Conservation (phyloP, 495 filamentous ascomycete species). For the Mycothermus thermophilus region DNA sequence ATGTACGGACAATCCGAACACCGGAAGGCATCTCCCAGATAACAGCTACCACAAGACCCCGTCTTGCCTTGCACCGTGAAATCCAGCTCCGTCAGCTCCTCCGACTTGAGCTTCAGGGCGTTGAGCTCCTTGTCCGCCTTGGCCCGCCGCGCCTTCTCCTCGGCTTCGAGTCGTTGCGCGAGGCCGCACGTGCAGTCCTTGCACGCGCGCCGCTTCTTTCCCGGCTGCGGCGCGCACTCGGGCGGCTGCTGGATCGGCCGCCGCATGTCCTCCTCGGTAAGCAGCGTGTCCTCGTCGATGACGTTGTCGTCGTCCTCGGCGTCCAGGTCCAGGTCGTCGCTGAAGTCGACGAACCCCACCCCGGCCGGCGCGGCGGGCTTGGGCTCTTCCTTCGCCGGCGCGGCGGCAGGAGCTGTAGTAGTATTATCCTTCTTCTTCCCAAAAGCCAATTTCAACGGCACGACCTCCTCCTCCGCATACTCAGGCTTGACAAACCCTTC, state of each 20-base stretch:
- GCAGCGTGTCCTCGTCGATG: constrained; percentile 77
- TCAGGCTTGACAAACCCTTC: constrained; percentile 60
- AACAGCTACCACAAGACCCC: constrained; percentile 84
- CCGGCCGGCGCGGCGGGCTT: constrained; percentile 33
- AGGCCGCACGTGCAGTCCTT: constrained; percentile 94
- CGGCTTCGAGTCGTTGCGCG: constrained; percentile 59
- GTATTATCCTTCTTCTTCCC: constrained; percentile 46
- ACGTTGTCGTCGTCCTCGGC: constrained; percentile 53
- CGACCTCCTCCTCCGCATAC: constrained; percentile 47
- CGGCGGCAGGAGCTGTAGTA: constrained; percentile 13
- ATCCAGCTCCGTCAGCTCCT: constrained; percentile 78
- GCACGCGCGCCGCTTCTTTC: constrained; percentile 81
- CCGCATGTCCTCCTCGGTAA: constrained; percentile 69
- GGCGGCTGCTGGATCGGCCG: constrained; percentile 58
- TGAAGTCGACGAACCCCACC: constrained; percentile 60
- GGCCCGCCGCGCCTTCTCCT: constrained; percentile 57
- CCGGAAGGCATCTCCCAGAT: constrained; percentile 78
- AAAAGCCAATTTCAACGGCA: constrained; percentile 53
- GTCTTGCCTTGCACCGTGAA: constrained; percentile 94
- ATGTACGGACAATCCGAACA: constrained; percentile 71
- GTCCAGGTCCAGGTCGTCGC: constrained; percentile 49
- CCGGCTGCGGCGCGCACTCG: constrained; percentile 68
- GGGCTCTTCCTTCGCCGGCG: too few relatives aligned
- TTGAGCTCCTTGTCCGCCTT: constrained; percentile 38
- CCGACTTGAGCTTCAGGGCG: constrained; percentile 55